Evolutionary conservation across 805 yeast genomes (phyloP).

Genomic region (Saccharomycopsis sp.): DNA sequence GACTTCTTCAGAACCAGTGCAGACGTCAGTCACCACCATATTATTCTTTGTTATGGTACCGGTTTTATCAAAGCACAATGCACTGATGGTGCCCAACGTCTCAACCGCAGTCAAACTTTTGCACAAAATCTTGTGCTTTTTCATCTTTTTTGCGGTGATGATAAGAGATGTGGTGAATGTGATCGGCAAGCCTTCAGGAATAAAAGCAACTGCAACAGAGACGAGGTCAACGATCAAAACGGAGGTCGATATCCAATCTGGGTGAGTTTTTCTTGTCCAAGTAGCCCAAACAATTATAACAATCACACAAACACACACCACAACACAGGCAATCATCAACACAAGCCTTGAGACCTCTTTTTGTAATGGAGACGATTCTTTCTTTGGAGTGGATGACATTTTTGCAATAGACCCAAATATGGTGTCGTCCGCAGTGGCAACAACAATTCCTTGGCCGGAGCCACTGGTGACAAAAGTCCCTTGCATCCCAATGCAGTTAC

Average conservation of each 20-base stretch:
- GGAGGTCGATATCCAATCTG: slow-evolving; percentile 35
- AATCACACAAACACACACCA: no score
- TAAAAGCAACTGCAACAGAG: slow-evolving; percentile 39
- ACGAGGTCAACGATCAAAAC: slow-evolving; percentile 36
- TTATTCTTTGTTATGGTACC: slow-evolving; percentile 77
- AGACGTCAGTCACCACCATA: slow-evolving; percentile 62
- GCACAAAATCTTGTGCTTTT: slow-evolving; percentile 41
- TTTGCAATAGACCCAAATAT: no score
- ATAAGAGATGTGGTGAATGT: slow-evolving; percentile 43
- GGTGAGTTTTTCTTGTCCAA: slow-evolving; percentile 33
- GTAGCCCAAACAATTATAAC: slow-evolving; percentile 35
- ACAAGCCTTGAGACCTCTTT: no score
- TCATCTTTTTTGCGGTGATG: slow-evolving; percentile 41
- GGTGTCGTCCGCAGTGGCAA: no score
- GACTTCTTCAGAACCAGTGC: slow-evolving; percentile 50
- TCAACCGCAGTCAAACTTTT: slow-evolving; percentile 72
- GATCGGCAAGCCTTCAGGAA: slow-evolving; percentile 45
- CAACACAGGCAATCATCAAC: no score
- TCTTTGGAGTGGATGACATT: no score
- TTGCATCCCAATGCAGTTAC: no score
- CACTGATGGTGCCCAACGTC: slow-evolving; percentile 70
- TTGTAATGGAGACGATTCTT: no score
- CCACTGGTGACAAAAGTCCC: no score
- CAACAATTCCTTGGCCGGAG: no score
- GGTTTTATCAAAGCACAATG: slow-evolving; percentile 75